Base-by-base conservation (phyloP, 1,139 yeast genomes). In the Pneumocystis carinii region DNA sequence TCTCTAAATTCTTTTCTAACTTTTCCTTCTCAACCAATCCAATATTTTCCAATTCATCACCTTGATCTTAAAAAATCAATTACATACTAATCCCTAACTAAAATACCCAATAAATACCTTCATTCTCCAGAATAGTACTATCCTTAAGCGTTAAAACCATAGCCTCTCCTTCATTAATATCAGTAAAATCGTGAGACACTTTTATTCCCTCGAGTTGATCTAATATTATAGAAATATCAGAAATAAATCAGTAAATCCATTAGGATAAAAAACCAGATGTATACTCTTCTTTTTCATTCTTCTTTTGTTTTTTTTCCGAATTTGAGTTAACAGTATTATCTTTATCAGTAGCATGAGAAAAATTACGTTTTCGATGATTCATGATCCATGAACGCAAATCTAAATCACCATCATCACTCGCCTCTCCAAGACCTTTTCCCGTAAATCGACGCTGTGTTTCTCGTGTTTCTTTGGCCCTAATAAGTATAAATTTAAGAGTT, bases 71-170 rank as follows among this genome's bases (percentile, higher is more conserved):
- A 24, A 48, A 48, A 12, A 48, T 10, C n/a, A 39, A 24, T 42
- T 7, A 48, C 3, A 48, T 4, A 19, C 10, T 15, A 48, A 24
- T 1, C 24, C 24, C 27, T 24, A 10, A 48, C 15, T 1, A 48
- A 14, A 24, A 7, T 17, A 41, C 24, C 24, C 24, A 48, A 24
- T 12, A 24, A 15, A 48, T 24, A 48, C 55, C 80, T 41, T 76
- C 80, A 1, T 80, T 83, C 53, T 78, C 83, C 35, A 81, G 68
- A 1, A 87, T 74, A 6, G 76, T 76, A 1, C 76, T 72, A 66
- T 89, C 96, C 64, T 84, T 81, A 60, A 88, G 74, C 0, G 92
- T 87, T 63, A 89, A 74, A 1, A 87, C 76, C 0, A 82, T 81
- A 27, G 81, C 82, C n/a, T 76, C 76, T 7, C 70, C 70, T n/a